Base-by-base conservation (phyloP, 768 basidiomycete species). In the Boletus insuetus region DNA sequence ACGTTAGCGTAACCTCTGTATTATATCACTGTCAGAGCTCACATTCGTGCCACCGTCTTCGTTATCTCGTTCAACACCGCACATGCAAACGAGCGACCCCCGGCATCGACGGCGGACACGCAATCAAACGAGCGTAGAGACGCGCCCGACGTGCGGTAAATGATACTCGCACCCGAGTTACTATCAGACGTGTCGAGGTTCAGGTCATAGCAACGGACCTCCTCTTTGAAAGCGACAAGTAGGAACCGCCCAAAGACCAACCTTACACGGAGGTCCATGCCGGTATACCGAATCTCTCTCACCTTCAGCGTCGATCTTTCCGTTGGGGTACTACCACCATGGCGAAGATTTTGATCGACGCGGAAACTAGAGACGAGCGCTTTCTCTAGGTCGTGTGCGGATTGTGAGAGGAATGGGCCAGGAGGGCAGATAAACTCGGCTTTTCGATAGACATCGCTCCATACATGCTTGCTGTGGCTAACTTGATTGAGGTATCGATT, bases 231-330 rank as follows among this genome's bases (percentile, higher is more conserved):
- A 22, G 54, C 64, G 22, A 63, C 9, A 32, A 65, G 6, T 17
- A 62, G 24, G 40, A 56, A 66, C 16, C 47, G 56, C 8, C 61
- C 61, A 51, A 60, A 54, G 38, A 66, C 41, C 37, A 66, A 37
- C 24, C 43, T 49, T 1, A 43, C 58, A 10, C 31, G 0, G 11
- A 49, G 31, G 1, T n/a, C 48, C 16, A n/a, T 1, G 26, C 46
- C 55, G 0, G 50, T 59, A 19, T 54, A 56, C 13, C 26, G 55
- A 19, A 65, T 58, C 49, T 55, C 46, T 31, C 43, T 46, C 20
- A 49, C 6, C 19, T 26, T 54, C 24, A 6, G 16, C 3, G 26
- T 40, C 16, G 29, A 13, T 19, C 3, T 53, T n/a, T 44, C 40
- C 29, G 11, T 12, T 40, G 38, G 39, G 13, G 10, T 5, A 13